A percentile compares a stretch with the other conserved stretches of the same genome.
These are phyloP conservation scores for Tephrocybe sp. DNA, from an alignment of 768 basidiomycete genomes.

Conservation along the genomic window DNA sequence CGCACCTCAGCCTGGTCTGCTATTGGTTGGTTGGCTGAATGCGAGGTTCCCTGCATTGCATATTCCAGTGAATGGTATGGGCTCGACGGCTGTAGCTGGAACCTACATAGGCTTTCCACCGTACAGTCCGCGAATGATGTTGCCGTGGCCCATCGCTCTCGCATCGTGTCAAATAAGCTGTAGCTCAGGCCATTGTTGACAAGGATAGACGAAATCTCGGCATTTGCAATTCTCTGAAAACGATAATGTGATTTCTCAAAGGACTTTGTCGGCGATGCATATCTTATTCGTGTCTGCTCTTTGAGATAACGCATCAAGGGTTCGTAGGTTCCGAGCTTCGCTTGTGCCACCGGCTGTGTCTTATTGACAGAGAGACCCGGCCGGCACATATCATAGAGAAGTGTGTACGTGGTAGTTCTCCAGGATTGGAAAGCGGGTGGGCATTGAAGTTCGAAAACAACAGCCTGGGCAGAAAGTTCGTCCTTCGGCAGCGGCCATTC, in stretches of 20 bases:
- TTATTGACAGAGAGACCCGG: background rate
- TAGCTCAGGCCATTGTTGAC: slow-evolving; percentile 29
- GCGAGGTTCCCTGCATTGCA: slow-evolving; percentile 33
- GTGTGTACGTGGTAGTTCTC: slow-evolving; percentile 39
- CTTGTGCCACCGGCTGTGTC: background rate
- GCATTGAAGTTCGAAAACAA: slow-evolving; percentile 42
- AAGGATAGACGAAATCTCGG: slow-evolving; percentile 17
- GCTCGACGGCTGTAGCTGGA: slow-evolving; percentile 25
- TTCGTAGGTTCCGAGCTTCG: slow-evolving; percentile 6
- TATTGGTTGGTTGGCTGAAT: slow-evolving; percentile 44
- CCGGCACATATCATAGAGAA: slow-evolving; percentile 37
- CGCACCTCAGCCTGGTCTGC: slow-evolving; percentile 43
- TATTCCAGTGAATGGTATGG: slow-evolving; percentile 35
- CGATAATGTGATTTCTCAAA: slow-evolving; percentile 33
- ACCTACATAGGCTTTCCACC: slow-evolving; percentile 25
- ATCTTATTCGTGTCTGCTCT: slow-evolving; percentile 25
- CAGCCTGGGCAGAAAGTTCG: slow-evolving; percentile 20
- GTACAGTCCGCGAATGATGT: slow-evolving; percentile 12
- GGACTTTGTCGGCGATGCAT: slow-evolving; percentile 36
- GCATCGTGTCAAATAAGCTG: slow-evolving; percentile 27
- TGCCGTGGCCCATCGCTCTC: slow-evolving; percentile 6
- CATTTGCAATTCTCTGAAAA: slow-evolving; percentile 13
- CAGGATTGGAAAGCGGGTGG: slow-evolving; percentile 42
- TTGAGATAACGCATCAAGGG: background rate
- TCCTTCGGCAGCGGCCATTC: slow-evolving; percentile 48